Evolutionary conservation across 148 eudicot genomes (phyloP).

Genomic region (Linanthus parryae): DNA sequence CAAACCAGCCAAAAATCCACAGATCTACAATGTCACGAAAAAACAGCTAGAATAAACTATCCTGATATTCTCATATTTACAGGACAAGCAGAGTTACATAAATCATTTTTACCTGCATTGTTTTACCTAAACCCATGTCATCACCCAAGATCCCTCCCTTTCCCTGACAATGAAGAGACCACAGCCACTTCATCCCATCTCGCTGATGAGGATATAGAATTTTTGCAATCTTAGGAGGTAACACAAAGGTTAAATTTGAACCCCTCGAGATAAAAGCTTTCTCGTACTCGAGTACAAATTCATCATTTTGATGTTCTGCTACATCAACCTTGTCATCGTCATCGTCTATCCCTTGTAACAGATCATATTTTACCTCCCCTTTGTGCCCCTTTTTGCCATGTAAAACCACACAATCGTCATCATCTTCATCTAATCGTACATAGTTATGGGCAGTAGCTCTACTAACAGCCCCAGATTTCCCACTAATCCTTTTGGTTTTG

Average conservation of each 20-base stretch:
- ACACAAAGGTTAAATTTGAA: slow-evolving; percentile 38
- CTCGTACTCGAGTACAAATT: slow-evolving; percentile 23
- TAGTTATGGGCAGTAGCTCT: slow-evolving; percentile 11
- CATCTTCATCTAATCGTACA: slow-evolving; percentile 21
- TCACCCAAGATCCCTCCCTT: slow-evolving; percentile 98
- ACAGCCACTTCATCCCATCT: slow-evolving; percentile 95
- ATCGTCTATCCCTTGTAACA: slow-evolving; percentile 19
- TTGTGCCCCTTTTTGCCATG: slow-evolving; percentile 24
- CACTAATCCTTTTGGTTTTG: slow-evolving; percentile 11
- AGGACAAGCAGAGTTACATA: too few relatives aligned
- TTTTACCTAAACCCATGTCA: slow-evolving; percentile 98
- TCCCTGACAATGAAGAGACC: slow-evolving; percentile 92
- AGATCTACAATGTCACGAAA: slow-evolving; percentile 53
- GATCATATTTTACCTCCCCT: slow-evolving; percentile 16
- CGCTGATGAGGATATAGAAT: slow-evolving; percentile 95
- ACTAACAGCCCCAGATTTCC: slow-evolving; percentile 10
- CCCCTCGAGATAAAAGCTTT: slow-evolving; percentile 36
- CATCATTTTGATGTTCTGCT: too few relatives aligned
- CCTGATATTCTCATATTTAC: too few relatives aligned
- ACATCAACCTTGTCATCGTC: slow-evolving; percentile 29
- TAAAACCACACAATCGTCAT: slow-evolving; percentile 49
- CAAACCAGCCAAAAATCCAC: slow-evolving; percentile 81
- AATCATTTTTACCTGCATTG: slow-evolving; percentile 98
- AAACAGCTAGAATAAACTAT: too few relatives aligned
- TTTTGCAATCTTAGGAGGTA: slow-evolving; percentile 57